A percentile compares a stretch with the other conserved stretches of the same genome.
Conservation (phyloP, 257 asterid genomes). For the Perilla frutescens region DNA sequence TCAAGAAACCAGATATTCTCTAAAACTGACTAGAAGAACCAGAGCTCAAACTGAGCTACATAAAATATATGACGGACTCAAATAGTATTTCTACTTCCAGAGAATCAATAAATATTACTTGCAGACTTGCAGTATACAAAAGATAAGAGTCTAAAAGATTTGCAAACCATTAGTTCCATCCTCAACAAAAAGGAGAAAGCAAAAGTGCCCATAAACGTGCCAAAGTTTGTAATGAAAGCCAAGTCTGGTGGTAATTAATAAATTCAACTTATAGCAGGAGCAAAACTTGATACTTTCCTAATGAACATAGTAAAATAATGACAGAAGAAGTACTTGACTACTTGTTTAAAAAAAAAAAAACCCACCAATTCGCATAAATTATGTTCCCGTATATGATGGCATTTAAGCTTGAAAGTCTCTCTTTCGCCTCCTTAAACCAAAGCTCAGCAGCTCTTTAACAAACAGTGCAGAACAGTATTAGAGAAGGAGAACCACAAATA, state of each 20-base stretch:
- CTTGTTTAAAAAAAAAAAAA: conserved; percentile 19
- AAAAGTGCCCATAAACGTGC: not conserved
- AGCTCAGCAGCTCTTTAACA: conserved; percentile 86
- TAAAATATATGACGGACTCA: not conserved
- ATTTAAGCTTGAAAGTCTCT: conserved; percentile 63
- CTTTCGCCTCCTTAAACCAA: conserved; percentile 96
- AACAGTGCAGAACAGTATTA: conserved; percentile 47
- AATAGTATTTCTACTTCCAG: not conserved
- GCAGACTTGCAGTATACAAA: not conserved
- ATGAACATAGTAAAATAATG: not conserved
- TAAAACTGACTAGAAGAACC: not conserved
- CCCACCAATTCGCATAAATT: conserved; percentile 88
- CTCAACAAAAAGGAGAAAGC: not conserved
- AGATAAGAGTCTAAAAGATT: not conserved
- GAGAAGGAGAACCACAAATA: conserved; percentile 28
- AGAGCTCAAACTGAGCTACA: conserved; percentile 9
- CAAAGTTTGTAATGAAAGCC: not conserved
- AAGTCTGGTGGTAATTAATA: conserved; percentile 9
- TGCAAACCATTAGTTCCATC: not conserved
- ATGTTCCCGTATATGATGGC: conserved; percentile 90
- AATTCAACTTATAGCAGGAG: not conserved
- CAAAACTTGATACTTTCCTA: not conserved
- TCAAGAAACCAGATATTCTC: not conserved
- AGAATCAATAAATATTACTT: not conserved
- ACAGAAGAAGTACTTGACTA: conserved; percentile 16